Conservation (phyloP, 352 stramenopile genomes). For the Aphanomyces cochlioides region DNA sequence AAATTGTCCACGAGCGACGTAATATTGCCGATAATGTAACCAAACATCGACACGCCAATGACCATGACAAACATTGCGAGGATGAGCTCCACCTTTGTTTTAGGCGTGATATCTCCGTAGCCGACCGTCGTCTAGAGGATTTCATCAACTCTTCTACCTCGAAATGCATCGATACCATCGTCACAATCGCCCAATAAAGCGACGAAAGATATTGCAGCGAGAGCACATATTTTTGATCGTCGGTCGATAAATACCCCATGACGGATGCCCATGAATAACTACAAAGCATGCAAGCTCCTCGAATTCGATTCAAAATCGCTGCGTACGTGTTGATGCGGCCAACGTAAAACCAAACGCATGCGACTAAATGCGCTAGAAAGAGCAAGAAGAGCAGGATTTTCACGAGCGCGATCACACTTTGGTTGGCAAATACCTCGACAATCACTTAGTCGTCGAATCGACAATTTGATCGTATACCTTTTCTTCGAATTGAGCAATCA, state of each 20-base stretch:
- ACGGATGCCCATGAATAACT: constrained; percentile 27
- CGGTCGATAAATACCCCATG: constrained; percentile 8
- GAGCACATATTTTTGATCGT: constrained; percentile 35
- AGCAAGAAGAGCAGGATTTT: constrained; percentile 77
- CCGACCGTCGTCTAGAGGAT: constrained; percentile 57
- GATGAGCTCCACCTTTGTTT: constrained; percentile 64
- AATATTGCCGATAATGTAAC: constrained; percentile 83
- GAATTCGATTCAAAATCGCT: background rate
- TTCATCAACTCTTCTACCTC: background rate
- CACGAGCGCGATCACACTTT: constrained; percentile 70
- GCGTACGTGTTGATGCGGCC: constrained; percentile 6
- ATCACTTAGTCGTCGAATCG: background rate
- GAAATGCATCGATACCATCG: constrained; percentile 54
- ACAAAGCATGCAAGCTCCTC: background rate
- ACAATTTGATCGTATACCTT: constrained; percentile 27
- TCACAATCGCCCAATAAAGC: constrained; percentile 93
- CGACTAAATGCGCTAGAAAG: constrained; percentile 86
- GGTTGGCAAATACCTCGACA: constrained; percentile 61
- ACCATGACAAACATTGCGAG: constrained; percentile 78
- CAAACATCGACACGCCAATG: constrained; percentile 79
- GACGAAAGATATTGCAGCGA: constrained; percentile 80
- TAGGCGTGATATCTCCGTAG: constrained; percentile 72
- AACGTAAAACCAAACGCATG: constrained; percentile 86
- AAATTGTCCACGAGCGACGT: constrained; percentile 76
- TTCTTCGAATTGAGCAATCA: constrained; percentile 83